These are phyloP conservation scores for Miscanthus lutarioriparius DNA, from an alignment of 176 grass and related monocot genomes.

Conservation along the genomic window DNA sequence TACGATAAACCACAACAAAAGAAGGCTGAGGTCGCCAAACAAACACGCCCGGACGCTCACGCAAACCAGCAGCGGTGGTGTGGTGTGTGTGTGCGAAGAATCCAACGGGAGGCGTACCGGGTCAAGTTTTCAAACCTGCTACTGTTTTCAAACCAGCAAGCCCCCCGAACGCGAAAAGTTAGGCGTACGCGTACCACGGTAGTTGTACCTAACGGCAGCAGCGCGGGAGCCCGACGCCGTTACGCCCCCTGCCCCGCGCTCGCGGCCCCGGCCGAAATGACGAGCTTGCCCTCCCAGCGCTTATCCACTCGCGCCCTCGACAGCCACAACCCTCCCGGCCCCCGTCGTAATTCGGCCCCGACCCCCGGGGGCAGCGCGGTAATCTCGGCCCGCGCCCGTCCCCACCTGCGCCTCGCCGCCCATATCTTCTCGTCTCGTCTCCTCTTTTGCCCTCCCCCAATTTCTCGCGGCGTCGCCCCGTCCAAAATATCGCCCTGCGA, in stretches of 20 bases:
- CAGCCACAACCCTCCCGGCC: neutral
- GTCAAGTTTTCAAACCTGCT: conserved; percentile 25
- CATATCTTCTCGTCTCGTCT: conserved; percentile 26
- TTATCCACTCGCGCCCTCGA: conserved; percentile 24
- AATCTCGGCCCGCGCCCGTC: neutral
- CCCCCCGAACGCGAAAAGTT: neutral
- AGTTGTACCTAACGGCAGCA: conserved; percentile 44
- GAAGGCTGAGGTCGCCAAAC: neutral
- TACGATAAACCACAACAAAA: too few species aligned
- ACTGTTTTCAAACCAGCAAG: neutral
- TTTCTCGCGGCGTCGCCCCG: conserved; percentile 34
- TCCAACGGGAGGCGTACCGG: neutral
- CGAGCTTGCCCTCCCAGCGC: neutral
- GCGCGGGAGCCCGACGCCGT: conserved; percentile 42
- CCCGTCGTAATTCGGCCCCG: neutral
- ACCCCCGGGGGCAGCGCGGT: fast-evolving
- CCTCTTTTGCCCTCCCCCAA: neutral
- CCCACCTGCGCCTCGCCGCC: conserved; percentile 29
- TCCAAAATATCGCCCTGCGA: conserved; percentile 36
- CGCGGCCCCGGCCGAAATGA: neutral
- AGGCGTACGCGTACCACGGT: conserved; percentile 46
- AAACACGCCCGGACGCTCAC: too few species aligned
- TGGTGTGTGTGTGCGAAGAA: neutral
- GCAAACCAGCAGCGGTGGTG: neutral
- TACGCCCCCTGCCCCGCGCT: neutral